Base-by-base conservation (phyloP, 768 basidiomycete species). In the Trametes meyenii region DNA sequence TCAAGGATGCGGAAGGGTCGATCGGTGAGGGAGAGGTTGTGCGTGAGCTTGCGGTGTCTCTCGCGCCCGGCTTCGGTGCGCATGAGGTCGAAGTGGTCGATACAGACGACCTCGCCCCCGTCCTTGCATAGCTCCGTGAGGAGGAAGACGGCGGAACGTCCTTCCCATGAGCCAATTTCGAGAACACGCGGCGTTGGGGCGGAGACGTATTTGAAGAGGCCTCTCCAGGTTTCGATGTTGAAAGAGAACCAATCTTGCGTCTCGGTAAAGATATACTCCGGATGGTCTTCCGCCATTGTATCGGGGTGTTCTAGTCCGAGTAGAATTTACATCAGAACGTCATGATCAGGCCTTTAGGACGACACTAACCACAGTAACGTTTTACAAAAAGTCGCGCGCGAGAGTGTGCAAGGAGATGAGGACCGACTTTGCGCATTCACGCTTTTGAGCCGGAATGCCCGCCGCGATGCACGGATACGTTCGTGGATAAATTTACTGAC, bases 141-240 rank as follows among this genome's bases (percentile, higher is more conserved):
- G 51, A 84, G 73, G 71, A 83, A 85, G 24, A 83, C 78, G 23
- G 82, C 84, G 0, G 85, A 86, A 39, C 84, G 79, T n/a, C 84
- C 85, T 70, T 85, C 85, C 83, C 83, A 86, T 17, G 82, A 83
- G 8, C 85, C 84, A 16, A 86, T 82, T 67, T 85, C 85, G 14
- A 85, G 78, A 1, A 73, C 78, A 17, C 83, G 78, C 12, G 85
- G 83, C 1, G 67, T 65, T 12, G 71, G 44, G 16, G 80, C 71
- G 1, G 33, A 29, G 56, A 84, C 67, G 33, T 75, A 70, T 12
- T 74, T 71, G 57, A 84, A 76, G 39, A 82, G 72, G 13, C 58
- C n/a, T 21, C 65, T 70, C 83, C 85, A 85, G 5, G 69, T 66
- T 0, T 75, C 68, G 50, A 77, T 71, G 54, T 85, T 76, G 68